Conservation (phyloP, 441 rosid genomes). For the Pelargonium fulgidum region DNA sequence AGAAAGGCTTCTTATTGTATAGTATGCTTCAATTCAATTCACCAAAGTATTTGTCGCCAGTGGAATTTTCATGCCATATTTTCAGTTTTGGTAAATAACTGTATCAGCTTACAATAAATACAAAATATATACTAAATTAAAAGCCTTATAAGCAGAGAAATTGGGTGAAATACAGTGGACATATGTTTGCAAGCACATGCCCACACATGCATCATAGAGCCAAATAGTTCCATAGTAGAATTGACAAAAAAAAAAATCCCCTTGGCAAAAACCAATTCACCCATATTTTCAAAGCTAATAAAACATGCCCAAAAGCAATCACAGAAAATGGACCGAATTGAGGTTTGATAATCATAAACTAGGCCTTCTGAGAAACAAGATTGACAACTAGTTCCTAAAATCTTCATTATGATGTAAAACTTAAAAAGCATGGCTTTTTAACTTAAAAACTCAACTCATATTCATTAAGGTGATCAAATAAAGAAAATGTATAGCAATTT, state of each 20-base stretch:
- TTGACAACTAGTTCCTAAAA: neutral
- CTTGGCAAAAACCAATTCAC: neutral
- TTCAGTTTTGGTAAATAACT: neutral
- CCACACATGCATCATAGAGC: neutral
- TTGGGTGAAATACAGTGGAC: neutral
- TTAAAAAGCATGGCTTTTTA: constrained; percentile 3
- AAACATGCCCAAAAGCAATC: neutral
- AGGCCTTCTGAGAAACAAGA: neutral
- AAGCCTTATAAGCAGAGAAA: neutral
- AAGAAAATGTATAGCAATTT: neutral
- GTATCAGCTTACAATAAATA: neutral
- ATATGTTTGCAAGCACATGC: neutral
- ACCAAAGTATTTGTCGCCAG: neutral
- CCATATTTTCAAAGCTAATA: neutral
- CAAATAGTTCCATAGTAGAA: neutral
- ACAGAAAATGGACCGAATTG: neutral
- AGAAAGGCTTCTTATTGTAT: neutral
- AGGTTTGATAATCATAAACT: neutral
- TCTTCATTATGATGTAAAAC: neutral
- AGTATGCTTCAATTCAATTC: constrained; percentile 3
- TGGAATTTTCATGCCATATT: neutral
- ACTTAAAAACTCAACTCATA: neutral
- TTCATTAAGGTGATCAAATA: neutral
- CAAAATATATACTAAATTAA: neutral
- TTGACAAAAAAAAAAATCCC: neutral